phyloP scores from a whole-genome alignment of 257 asterid species.

The Nicotiana obtusifolia region DNA sequence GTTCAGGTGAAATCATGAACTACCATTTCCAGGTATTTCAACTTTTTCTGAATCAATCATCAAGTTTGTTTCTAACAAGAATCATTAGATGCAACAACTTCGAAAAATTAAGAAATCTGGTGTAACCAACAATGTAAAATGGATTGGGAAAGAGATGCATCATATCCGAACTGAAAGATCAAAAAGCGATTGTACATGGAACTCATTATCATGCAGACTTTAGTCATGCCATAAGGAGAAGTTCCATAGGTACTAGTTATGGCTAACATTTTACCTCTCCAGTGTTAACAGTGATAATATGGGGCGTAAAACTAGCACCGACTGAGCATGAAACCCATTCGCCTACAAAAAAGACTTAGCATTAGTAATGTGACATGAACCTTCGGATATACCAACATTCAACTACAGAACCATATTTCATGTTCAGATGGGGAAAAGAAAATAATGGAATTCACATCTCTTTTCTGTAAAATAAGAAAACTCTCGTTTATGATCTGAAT shows the following conservation, averaged over 20 bases:
- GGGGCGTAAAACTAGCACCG: conserved; percentile 71
- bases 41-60: not conserved
- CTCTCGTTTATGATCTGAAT: not conserved
- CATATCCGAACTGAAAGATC: not conserved
- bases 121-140: not conserved
- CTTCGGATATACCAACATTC: not conserved
- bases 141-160: not conserved
- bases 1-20: not conserved
- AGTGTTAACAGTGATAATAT: conserved; percentile 59
- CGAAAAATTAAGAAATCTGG: not conserved
- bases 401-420: not conserved
- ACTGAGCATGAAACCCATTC: conserved; percentile 67
- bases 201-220: not conserved
- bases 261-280: conserved; percentile 58
- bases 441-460: not conserved
- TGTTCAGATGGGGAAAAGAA: not conserved
- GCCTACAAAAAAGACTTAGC: conserved; percentile 34
- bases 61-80: not conserved
- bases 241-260: not conserved
- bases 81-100: not conserved
- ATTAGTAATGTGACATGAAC: conserved; percentile 12
- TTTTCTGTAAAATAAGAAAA: too few relatives aligned
- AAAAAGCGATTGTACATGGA: not conserved
- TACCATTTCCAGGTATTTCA: not conserved
- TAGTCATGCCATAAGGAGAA: not conserved